Evolutionary conservation across 331 rosid genomes (phyloP), one percentile per base, ranked within the genome.

Genomic region (Arachis monticola): DNA sequence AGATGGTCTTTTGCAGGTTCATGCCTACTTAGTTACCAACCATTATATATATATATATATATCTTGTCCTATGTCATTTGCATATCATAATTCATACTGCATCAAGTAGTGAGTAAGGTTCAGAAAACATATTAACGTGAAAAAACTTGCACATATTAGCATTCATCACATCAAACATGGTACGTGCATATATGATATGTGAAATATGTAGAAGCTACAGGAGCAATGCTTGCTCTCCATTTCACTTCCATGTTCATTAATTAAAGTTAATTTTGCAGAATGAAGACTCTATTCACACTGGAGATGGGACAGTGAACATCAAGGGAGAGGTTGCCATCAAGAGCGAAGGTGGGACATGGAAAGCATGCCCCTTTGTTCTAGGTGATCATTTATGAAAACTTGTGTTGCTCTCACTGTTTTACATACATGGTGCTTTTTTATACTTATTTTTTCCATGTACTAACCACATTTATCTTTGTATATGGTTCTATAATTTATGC

Each of bases 321-420:
- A 80, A 74, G 55, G 87, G 90, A 72, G 77, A 60, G 7, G 83
- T 80, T 70, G 83, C 82, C 66, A 51, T 76, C 7, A 85, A 85
- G 81, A 70, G 53, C 4, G 69, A 64, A 27, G 81, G 82, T 22
- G 89, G 92, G 48, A 84, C 81, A 9, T 85, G 89, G 92, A 88
- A 79, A 78, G 83, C 88, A 46, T 80, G 91, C 62, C 71, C 83
- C 74, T 87, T 81, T 62, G 48, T 87, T 72, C 75, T 82, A 32
- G 88, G 85, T 87, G 81, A 61, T 41, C 5, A 66, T 67, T 44
- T 42, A 63, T 65, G 8, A 41, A 35, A 2, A 35, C 5, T 69
- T 7, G 2, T 51, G 30, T 61, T 59, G 45, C 2, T 68, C 22
- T 44, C 11, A 56, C 0, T 47, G 14, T 60, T 46, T 78, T 14